Percentiles rank a stretch among this genome's conserved stretches.
phyloP scores from a whole-genome alignment of 768 basidiomycete genomes.

The Dioszegia aurantiaca region DNA sequence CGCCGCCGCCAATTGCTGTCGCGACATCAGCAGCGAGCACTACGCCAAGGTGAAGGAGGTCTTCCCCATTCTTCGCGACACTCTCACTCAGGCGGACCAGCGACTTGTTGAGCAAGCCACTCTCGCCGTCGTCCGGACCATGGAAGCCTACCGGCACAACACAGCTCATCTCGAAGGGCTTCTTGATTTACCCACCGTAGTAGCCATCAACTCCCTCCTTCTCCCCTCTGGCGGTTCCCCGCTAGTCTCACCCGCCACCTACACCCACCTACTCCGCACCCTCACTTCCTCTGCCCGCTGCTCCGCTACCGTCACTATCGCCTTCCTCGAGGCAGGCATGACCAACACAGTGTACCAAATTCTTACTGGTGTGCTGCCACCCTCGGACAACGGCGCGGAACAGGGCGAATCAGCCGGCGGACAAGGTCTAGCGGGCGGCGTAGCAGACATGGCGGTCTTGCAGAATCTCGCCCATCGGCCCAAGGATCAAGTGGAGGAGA shows the following conservation, averaged over 20 bases:
- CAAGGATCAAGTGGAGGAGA: conserved; percentile 96
- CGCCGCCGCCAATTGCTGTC: conserved; percentile 94
- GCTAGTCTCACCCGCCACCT: conserved; percentile 79
- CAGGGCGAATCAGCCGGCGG: conserved; percentile 59
- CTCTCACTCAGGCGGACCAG: conserved; percentile 86
- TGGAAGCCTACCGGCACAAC: conserved; percentile 85
- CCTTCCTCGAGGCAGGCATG: conserved; percentile 85
- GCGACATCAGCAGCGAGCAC: conserved; percentile 82
- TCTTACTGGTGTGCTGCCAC: conserved; percentile 86
- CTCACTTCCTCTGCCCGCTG: conserved; percentile 82
- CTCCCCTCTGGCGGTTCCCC: conserved; percentile 77
- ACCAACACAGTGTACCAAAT: conserved; percentile 92
- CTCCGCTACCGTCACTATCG: conserved; percentile 80
- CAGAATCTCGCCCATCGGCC: conserved; percentile 93
- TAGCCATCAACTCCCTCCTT: conserved; percentile 78
- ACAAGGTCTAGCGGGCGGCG: conserved; percentile 78
- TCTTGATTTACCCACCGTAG: conserved; percentile 70
- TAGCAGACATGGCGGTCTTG: conserved; percentile 96
- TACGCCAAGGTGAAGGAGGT: conserved; percentile 84
- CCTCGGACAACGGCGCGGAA: conserved; percentile 57
- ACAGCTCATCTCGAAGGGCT: conserved; percentile 82
- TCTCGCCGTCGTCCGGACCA: conserved; percentile 86
- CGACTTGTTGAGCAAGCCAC: conserved; percentile 96
- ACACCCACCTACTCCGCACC: conserved; percentile 79
- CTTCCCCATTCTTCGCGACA: conserved; percentile 81